Conservation (phyloP, 2,329 filamentous ascomycete species). For the Trichoderma aggressivum region DNA sequence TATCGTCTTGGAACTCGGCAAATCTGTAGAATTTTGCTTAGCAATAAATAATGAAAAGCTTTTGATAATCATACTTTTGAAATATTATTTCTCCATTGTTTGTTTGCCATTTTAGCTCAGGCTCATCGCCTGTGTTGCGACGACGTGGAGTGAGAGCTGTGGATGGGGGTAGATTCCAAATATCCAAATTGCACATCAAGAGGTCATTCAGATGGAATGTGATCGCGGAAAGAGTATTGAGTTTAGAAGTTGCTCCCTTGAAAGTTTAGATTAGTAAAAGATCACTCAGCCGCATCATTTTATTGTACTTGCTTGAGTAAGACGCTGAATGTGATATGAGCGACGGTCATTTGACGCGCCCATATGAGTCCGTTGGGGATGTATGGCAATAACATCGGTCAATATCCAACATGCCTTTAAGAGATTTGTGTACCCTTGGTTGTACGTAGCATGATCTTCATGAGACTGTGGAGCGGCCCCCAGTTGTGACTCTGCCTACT, state of each 20-base stretch:
- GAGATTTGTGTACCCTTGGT: not conserved
- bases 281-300: too few species aligned
- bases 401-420: not conserved
- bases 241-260: not conserved
- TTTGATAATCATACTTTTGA: not conserved
- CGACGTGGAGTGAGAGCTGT: not conserved
- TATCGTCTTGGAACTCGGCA: not conserved
- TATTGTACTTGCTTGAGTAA: not conserved
- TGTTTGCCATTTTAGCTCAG: not conserved
- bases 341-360: not conserved
- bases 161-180: not conserved
- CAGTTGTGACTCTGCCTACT: not conserved
- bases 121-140: not conserved
- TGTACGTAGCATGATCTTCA: not conserved
- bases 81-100: not conserved
- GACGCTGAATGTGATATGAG: not conserved
- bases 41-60: accelerated
- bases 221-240: accelerated
- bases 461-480: accelerated
- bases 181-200: not conserved
- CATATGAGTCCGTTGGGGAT: not conserved
- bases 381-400: not conserved
- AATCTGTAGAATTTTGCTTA: not conserved
- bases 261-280: not conserved
- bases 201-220: not conserved